Evolutionary conservation across 257 asterid species (phyloP), one percentile per base, ranked within the genome.

Genomic region (Plantago major): DNA sequence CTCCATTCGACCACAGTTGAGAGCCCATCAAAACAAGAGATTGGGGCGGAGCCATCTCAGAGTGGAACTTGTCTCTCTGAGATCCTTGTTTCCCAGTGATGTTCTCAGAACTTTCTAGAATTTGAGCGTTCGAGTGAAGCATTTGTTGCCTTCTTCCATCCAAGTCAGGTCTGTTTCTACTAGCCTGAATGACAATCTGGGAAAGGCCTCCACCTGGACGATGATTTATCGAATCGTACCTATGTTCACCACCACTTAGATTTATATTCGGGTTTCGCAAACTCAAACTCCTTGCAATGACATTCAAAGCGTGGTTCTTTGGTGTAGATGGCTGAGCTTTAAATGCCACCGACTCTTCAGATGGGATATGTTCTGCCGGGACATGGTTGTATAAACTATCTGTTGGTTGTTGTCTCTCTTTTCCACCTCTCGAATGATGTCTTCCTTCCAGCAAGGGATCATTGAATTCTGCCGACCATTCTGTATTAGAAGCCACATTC

Each of bases 301-400:
- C 74, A 76, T 91, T 84, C 75, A 84, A 67, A n/a, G 81, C 67
- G 57, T 58, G 88, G 52, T 77, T 83, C 65, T 71, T 82, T 11
- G 66, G 33, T 18, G 81, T 42, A 57, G 59, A 15, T 58, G 72
- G 58, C 43, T 71, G 62, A 61, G 66, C 60, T 43, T 60, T 60
- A 66, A 28, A 55, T 45, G 72, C 69, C 60, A 55, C 58, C 40
- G 76, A 67, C 42, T 64, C 76, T 53, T 57, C 82, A 65, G 75
- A 37, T 54, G 65, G 65, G 67, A 48, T 75, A 50, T 68, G 60
- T 50, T 63, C 60, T 18, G 52, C 11, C 18, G 74, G 65, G 42
- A 55, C 43, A 60, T 46, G 55, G 60, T 53, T 51, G 50, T 48
- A 42, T 55, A 60, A 55, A 43, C 17, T 65, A 67, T 46, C 67